phyloP scores from a whole-genome alignment of 2,329 filamentous ascomycete species.

The Coniochaeta ligniaria region DNA sequence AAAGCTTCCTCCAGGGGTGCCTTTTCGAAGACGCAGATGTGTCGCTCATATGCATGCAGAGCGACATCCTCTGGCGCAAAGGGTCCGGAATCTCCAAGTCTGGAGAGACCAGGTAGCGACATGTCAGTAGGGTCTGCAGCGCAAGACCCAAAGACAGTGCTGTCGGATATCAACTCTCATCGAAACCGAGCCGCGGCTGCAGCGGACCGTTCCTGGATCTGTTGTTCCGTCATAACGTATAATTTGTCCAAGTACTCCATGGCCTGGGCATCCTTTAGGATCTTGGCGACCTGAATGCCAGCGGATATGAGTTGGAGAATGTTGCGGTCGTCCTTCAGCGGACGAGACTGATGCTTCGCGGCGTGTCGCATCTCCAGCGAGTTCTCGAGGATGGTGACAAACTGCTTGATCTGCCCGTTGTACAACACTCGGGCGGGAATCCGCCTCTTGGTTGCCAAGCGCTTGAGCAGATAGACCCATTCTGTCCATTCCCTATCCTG shows the following conservation, averaged over 20 bases:
- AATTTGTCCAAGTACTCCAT: slow-evolving; percentile 78
- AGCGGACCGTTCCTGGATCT: slow-evolving; percentile 61
- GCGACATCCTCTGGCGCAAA: not conserved
- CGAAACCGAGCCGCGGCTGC: slow-evolving; percentile 10
- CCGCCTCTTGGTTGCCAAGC: slow-evolving; percentile 76
- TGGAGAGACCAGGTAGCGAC: not conserved
- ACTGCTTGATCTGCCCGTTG: slow-evolving; percentile 86
- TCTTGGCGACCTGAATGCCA: slow-evolving; percentile 80
- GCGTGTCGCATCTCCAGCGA: slow-evolving; percentile 83
- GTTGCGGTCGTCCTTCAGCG: slow-evolving; percentile 82
- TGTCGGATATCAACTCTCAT: not conserved
- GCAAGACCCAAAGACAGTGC: not conserved
- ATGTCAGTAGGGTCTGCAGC: not conserved
- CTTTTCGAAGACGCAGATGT: not conserved
- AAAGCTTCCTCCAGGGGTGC: not conserved
- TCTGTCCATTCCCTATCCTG: slow-evolving; percentile 85
- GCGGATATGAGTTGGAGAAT: slow-evolving; percentile 83
- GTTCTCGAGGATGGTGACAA: slow-evolving; percentile 83
- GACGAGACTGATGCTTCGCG: slow-evolving; percentile 74
- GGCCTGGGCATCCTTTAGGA: slow-evolving; percentile 74
- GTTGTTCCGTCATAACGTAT: slow-evolving; percentile 74
- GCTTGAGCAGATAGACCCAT: slow-evolving; percentile 83
- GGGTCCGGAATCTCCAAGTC: not conserved
- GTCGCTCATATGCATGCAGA: not conserved
- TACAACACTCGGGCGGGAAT: slow-evolving; percentile 80